phyloP scores from a whole-genome alignment of 192 early-diverging fungal genomes.

The Coemansia aciculifera region DNA sequence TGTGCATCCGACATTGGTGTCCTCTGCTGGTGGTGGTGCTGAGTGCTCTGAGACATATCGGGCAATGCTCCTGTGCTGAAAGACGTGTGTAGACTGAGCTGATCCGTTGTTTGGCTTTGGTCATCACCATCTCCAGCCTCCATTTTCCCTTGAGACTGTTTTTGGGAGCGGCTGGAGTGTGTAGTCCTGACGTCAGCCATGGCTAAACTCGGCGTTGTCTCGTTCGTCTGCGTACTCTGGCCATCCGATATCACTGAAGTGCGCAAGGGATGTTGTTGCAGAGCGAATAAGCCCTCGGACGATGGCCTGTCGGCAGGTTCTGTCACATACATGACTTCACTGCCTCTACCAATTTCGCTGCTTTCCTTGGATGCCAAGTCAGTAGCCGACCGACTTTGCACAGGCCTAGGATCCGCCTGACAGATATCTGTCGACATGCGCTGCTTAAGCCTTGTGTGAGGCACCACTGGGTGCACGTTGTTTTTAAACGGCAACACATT shows the following conservation, averaged over 20 bases:
- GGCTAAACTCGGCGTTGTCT: background rate
- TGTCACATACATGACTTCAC: background rate
- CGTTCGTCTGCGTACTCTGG: background rate
- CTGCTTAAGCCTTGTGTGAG: constrained; percentile 16
- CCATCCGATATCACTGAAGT: background rate
- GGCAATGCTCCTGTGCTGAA: constrained; percentile 19
- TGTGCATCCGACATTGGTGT: constrained; percentile 16
- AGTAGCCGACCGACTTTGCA: constrained; percentile 26
- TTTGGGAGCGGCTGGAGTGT: background rate
- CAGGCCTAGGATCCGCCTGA: constrained; percentile 20
- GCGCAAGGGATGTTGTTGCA: background rate
- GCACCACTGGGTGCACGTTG: constrained; percentile 42
- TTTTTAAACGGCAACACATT: constrained; percentile 34
- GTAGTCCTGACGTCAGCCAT: background rate
- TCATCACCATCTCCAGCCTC: background rate
- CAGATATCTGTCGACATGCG: constrained; percentile 34
- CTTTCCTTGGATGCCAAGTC: constrained; percentile 12
- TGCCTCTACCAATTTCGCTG: background rate
- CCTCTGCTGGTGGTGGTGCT: background rate
- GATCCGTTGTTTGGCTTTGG: background rate
- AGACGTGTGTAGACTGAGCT: constrained; percentile 18
- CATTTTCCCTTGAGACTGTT: background rate
- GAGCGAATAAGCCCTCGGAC: background rate
- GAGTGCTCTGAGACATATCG: background rate
- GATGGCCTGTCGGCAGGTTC: background rate